A percentile compares a stretch with the other conserved stretches of the same genome.
These are phyloP conservation scores for Zasmidium cellare DNA, from an alignment of 2,329 filamentous ascomycete genomes.

Conservation along the genomic window DNA sequence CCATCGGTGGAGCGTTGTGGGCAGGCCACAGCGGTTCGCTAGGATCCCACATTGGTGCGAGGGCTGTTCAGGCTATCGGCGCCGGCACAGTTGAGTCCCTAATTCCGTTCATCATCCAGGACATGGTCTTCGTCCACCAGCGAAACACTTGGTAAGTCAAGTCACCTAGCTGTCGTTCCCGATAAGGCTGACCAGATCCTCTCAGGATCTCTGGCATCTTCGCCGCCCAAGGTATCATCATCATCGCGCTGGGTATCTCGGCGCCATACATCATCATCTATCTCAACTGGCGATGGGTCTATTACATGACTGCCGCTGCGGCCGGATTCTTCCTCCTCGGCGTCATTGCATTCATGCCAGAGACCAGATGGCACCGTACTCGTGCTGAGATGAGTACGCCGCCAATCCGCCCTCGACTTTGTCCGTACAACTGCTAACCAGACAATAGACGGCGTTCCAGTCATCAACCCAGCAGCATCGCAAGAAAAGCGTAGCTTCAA, in stretches of 20 bases:
- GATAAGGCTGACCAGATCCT: neutral
- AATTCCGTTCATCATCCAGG: constrained; percentile 34
- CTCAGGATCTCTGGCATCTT: constrained; percentile 17
- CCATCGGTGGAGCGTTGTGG: constrained; percentile 30
- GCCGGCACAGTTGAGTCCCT: constrained; percentile 34
- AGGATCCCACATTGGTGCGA: constrained; percentile 28
- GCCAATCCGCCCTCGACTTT: neutral
- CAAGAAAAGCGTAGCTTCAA: constrained; percentile 23
- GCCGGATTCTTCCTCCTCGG: constrained; percentile 28
- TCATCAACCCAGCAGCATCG: constrained; percentile 8
- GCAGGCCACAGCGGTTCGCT: constrained; percentile 29
- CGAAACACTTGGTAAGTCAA: constrained; percentile 26
- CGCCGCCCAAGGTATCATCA: constrained; percentile 31
- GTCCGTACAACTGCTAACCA: neutral
- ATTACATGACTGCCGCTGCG: constrained; percentile 28
- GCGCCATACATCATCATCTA: constrained; percentile 32
- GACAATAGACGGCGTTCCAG: constrained; percentile 15
- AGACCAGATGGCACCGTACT: constrained; percentile 31
- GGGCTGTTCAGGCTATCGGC: constrained; percentile 31
- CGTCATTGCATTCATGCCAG: constrained; percentile 29
- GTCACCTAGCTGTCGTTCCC: neutral
- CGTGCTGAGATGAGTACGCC: constrained; percentile 26
- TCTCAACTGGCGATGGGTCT: constrained; percentile 32
- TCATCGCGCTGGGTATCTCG: constrained; percentile 30
- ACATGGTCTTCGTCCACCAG: constrained; percentile 32